Evolutionary conservation across 2,329 filamentous ascomycete genomes (phyloP).

Genomic region (Fusarium sp.): DNA sequence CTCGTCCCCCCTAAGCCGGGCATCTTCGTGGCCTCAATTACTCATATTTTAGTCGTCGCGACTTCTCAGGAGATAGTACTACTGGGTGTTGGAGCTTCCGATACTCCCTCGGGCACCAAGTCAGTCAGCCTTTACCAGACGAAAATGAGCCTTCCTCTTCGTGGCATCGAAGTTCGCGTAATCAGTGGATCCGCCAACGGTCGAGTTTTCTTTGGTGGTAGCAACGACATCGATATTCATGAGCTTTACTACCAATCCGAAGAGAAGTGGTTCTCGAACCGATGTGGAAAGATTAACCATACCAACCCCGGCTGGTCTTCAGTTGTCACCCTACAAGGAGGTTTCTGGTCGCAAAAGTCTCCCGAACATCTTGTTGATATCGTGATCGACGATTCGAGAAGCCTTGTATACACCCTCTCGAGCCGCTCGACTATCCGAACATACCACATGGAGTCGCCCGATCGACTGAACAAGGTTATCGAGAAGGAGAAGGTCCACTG

Average conservation of each 20-base stretch:
- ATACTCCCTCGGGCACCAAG: conserved; percentile 75
- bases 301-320: conserved; percentile 78
- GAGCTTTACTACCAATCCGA: conserved; percentile 97
- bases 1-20: conserved; percentile 85
- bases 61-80: conserved; percentile 87
- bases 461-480: conserved; percentile 71
- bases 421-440: conserved; percentile 89
- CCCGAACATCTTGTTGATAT: conserved; percentile 80
- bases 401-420: conserved; percentile 90
- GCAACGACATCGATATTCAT: conserved; percentile 85
- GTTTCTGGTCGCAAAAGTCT: conserved; percentile 62
- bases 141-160: conserved; percentile 81
- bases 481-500: conserved; percentile 72
- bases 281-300: conserved; percentile 90
- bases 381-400: conserved; percentile 87
- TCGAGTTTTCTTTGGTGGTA: conserved; percentile 91
- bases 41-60: conserved; percentile 87
- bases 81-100: conserved; percentile 80
- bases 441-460: conserved; percentile 81
- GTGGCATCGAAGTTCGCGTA: conserved; percentile 79
- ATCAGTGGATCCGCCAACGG: conserved; percentile 87
- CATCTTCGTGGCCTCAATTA: conserved; percentile 89
- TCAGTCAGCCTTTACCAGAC: conserved; percentile 87
- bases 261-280: conserved; percentile 94
- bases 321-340: conserved; percentile 64